Evolutionary conservation across 805 yeast genomes (phyloP), one percentile per base, ranked within the genome.

Genomic region (Myxozyma sirexii): DNA sequence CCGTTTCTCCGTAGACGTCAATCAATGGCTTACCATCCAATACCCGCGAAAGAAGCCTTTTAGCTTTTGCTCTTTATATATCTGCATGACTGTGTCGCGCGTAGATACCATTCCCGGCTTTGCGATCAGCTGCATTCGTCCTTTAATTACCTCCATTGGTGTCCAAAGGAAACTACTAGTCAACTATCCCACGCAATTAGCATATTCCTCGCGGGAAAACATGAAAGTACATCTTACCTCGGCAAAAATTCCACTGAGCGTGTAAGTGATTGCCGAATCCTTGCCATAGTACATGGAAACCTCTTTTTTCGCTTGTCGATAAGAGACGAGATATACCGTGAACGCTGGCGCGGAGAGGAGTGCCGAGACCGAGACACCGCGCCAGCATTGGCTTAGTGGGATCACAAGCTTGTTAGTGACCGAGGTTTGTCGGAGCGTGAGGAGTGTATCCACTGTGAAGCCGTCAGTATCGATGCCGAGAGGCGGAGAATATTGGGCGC

Each of bases 41-140:
- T 77, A 77, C 10, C 99, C 99, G 66, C 96, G 81, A 75, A 84
- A 92, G 65, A 88, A 79, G 3, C 97, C 98, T 56, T 72, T 75
- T 47, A 87, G 23, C 1, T 97, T 98, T 68, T 89, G 96, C 0
- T 75, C 72, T 41, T 72, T 73, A 69, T 79, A 84, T 31, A 93
- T 72, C 13, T 56, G 44, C 13, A 60, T 50, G 21, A 74, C 49
- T 15, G 72, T 64, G 39, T 60, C 42, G 12, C 27, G 4, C 6
- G 69, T 64, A 19, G 63, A 59, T 21, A 55, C 54, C 27, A 55
- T 17, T 19, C 54, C 59, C 10, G 56, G 51, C 6, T 60, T 53
- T 33, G 59, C 60, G 35, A 67, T 61, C 23, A 77, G 70, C 64
- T 77, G 80, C 74, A 76, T 70, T 21, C 79, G 71, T 38, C 79